Base-by-base conservation (phyloP, 495 filamentous ascomycete species). In the Bacidia rubella region DNA sequence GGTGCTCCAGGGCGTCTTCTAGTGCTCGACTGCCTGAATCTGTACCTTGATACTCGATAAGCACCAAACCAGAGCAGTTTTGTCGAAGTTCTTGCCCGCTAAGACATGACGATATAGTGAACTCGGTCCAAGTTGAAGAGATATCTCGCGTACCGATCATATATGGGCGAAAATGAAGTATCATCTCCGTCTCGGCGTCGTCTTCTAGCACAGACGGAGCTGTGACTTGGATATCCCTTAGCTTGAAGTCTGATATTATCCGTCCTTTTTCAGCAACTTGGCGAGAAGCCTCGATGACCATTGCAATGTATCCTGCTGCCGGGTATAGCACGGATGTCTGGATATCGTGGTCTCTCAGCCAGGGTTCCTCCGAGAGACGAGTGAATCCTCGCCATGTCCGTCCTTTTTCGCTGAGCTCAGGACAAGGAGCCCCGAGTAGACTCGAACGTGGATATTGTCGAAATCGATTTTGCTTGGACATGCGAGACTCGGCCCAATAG, bases 251-350 rank as follows among this genome's bases (percentile, higher is more conserved):
- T 21, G 23, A 10, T 20, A 66, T 53, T 10, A 9, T 17, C 29
- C 52, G 47, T 1, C 35, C 56, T 47, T 17, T 15, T 24, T 54
- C 53, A 15, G 55, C 55, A 10, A 54, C 51, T 25, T 68, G 66
- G 44, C 55, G 57, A 11, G 60, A 47, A 9, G 65, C 72, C 39
- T 74, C 70, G 2, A 72, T 49, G 0, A 61, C 72, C 65, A 70
- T 69, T 7, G 60, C 49, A 4, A 70, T 32, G 53, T 64, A 67
- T 1, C 67, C 69, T 1, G 68, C 63, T 2, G 56, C 69, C 2
- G 70, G 69, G 39, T 65, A 69, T 0, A 70, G 39, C 4, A 65
- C 60, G 0, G 54, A 27, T 2, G 26, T 19, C 12, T 64, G 58
- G 9, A 71, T 54, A 9, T 54, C 50, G 40, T 73, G 69, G 32